Evolutionary conservation across 176 grass and related monocot genomes (phyloP).

Genomic region (Oryza nivara): DNA sequence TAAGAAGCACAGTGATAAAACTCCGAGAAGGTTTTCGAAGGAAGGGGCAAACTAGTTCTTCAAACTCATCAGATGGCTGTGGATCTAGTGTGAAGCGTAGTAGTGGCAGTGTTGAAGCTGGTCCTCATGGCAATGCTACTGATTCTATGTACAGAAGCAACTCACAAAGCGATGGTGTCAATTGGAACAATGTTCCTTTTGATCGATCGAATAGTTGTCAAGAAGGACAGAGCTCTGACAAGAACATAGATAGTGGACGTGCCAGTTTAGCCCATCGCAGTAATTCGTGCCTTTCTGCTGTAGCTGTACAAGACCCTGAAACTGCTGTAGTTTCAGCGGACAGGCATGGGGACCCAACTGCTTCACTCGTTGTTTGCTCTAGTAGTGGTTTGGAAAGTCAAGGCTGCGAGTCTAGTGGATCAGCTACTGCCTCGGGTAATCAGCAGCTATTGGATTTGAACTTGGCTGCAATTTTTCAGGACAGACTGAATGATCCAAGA

Average conservation of each 20-base stretch:
- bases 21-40: constrained; percentile 85
- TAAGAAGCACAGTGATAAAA: constrained; percentile 91
- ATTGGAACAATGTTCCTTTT: constrained; percentile 72
- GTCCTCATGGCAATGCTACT: constrained; percentile 64
- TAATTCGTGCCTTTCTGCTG: constrained; percentile 88
- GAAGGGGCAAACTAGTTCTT: constrained; percentile 84
- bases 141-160: constrained; percentile 80
- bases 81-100: constrained; percentile 97
- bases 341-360: constrained; percentile 57
- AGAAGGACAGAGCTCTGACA: constrained; percentile 79
- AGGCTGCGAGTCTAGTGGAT: constrained; percentile 74
- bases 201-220: constrained; percentile 95
- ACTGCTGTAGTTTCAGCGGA: constrained; percentile 48
- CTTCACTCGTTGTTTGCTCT: constrained; percentile 69
- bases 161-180: constrained; percentile 63
- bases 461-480: constrained; percentile 83
- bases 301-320: constrained; percentile 87
- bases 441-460: constrained; percentile 83
- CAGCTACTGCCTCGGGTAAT: constrained; percentile 61
- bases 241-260: constrained; percentile 73
- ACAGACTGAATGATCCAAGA: constrained; percentile 91
- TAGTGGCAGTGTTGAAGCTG: constrained; percentile 91
- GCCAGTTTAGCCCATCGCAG: constrained; percentile 84
- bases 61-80: constrained; percentile 96
- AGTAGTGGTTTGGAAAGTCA: constrained; percentile 77